These are phyloP conservation scores for Cutaneotrichosporon cyanovorans DNA, from an alignment of 1,284 basidiomycete genomes.

Conservation along the genomic window DNA sequence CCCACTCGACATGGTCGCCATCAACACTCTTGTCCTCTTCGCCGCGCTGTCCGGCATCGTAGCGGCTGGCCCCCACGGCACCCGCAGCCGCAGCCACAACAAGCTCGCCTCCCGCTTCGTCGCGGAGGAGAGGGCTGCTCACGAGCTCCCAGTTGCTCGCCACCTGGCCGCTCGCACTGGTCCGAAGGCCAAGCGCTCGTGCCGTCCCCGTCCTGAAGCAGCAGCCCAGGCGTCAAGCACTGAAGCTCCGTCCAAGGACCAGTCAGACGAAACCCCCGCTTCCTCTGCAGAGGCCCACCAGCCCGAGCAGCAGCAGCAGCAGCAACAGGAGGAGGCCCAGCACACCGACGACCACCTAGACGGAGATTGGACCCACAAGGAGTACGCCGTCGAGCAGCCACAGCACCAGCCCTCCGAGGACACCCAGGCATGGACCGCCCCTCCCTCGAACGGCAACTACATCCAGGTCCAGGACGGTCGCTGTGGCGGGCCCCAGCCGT, in stretches of 20 bases:
- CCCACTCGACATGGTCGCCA: slow-evolving; percentile 33
- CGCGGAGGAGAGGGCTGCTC: not conserved
- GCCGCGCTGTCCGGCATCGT: slow-evolving; percentile 29
- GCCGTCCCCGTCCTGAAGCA: no score
- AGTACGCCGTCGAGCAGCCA: not conserved
- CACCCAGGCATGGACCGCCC: not conserved
- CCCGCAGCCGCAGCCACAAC: slow-evolving; percentile 14
- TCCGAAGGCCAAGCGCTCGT: not conserved
- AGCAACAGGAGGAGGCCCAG: not conserved
- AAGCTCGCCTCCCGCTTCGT: slow-evolving; percentile 15
- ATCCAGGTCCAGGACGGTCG: slow-evolving; percentile 7
- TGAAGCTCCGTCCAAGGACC: no score
- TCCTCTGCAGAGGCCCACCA: not conserved
- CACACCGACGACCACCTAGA: not conserved
- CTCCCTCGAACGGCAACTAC: not conserved
- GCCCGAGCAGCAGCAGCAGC: not conserved
- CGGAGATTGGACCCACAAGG: not conserved
- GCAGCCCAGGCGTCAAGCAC: no score
- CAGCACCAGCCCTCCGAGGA: not conserved
- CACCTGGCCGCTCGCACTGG: not conserved
- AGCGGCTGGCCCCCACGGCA: slow-evolving; percentile 5
- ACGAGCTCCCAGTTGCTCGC: not conserved
- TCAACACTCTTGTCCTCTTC: slow-evolving; percentile 23
- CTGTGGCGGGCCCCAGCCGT: slow-evolving; percentile 32
- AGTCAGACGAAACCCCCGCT: not conserved